A percentile compares a stretch with the other conserved stretches of the same genome.
Evolutionary conservation across 768 basidiomycete genomes (phyloP).

Genomic region (Mycena belliarum): DNA sequence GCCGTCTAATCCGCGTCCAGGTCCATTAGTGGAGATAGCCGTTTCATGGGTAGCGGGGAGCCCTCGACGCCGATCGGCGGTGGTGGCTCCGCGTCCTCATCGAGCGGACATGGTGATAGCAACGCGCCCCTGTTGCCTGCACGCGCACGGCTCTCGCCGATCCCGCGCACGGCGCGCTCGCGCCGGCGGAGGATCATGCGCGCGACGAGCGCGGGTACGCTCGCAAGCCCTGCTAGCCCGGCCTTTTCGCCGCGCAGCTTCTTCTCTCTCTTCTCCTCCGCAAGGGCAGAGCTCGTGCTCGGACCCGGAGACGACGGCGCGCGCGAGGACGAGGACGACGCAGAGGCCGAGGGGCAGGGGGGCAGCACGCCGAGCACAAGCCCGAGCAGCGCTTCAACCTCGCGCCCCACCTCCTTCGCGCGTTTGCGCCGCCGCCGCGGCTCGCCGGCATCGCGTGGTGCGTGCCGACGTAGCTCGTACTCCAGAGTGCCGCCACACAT

Average conservation of each 20-base stretch:
- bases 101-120: neutral
- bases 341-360: neutral
- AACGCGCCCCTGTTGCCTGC: neutral
- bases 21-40: neutral
- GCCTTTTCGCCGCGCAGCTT: constrained; percentile 7
- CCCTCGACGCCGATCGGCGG: neutral
- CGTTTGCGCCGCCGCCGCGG: constrained; percentile 18
- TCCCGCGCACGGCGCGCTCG: constrained; percentile 16
- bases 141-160: constrained; percentile 6
- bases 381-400: constrained; percentile 20
- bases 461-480: constrained; percentile 15
- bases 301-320: too few relatives aligned
- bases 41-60: neutral
- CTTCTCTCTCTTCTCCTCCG: neutral
- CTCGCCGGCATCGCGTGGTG: constrained; percentile 15
- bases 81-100: neutral
- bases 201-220: constrained; percentile 18
- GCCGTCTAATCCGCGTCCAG: neutral
- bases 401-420: constrained; percentile 18
- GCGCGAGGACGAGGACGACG: neutral
- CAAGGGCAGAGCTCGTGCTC: too few relatives aligned
- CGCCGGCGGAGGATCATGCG: constrained; percentile 19
- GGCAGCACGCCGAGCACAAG: constrained; percentile 12
- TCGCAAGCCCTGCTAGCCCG: constrained; percentile 13
- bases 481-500: neutral